phyloP scores from a whole-genome alignment of 257 asterid species.

The Jaltomata sinuosa region DNA sequence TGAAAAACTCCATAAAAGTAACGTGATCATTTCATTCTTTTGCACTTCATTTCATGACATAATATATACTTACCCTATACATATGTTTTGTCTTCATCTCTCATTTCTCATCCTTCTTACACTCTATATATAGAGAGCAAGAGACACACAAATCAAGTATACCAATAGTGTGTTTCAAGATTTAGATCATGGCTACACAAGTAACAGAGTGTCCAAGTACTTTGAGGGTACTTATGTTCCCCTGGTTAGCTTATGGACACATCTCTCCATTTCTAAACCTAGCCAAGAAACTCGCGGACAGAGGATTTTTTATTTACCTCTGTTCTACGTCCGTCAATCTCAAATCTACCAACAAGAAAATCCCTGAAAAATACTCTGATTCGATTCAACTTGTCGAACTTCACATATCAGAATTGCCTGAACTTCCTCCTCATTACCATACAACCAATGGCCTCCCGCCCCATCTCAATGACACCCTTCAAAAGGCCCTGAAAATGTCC shows the following conservation, averaged over 20 bases:
- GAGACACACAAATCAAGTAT: no score
- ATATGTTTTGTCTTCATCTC: no score
- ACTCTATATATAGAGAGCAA: no score
- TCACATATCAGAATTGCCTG: constrained; percentile 15
- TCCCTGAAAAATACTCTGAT: constrained; percentile 1
- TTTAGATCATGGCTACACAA: no score
- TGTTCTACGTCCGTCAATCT: constrained; percentile 41
- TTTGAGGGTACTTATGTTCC: background rate
- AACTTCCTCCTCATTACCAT: constrained; percentile 32
- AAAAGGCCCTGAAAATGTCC: constrained; percentile 23
- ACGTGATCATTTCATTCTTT: background rate
- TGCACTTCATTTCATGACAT: background rate
- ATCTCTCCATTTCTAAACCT: constrained; percentile 14
- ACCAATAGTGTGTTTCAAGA: no score
- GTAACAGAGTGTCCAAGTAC: no score
- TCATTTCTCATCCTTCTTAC: no score
- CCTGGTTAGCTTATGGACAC: constrained; percentile 6
- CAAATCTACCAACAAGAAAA: constrained; percentile 8
- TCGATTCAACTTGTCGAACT: constrained; percentile 23
- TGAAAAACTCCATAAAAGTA: background rate
- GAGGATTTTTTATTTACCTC: constrained; percentile 21
- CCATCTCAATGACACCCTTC: constrained; percentile 21
- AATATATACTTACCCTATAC: no score
- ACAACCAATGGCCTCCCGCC: constrained; percentile 51
- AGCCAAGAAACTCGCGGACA: constrained; percentile 22